These are phyloP conservation scores for Smittium mucronatum DNA, from an alignment of 371 early-diverging fungal genomes.

Conservation along the genomic window DNA sequence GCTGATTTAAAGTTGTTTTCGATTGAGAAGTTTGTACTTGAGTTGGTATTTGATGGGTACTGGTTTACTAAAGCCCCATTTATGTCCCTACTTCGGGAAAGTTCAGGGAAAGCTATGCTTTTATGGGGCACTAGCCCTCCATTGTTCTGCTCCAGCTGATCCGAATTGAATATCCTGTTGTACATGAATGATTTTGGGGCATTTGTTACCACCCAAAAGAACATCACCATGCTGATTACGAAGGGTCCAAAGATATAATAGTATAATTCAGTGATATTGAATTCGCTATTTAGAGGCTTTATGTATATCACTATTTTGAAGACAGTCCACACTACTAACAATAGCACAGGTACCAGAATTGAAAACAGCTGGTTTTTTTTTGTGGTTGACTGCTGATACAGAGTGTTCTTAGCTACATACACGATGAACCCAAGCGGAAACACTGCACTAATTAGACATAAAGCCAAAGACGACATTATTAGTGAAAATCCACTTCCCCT, in stretches of 20 bases:
- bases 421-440: neutral
- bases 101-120: neutral
- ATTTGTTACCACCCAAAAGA: slow-evolving; percentile 3
- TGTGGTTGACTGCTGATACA: neutral
- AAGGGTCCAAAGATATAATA: slow-evolving; percentile 3
- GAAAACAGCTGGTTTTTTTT: neutral
- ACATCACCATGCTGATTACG: neutral
- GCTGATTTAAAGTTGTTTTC: neutral
- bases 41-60: neutral
- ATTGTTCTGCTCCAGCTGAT: neutral
- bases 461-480: slow-evolving; percentile 7
- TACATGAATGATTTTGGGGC: slow-evolving; percentile 7
- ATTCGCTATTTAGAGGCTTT: neutral
- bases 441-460: neutral
- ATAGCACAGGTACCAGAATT: neutral
- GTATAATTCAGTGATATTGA: neutral
- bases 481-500: slow-evolving; percentile 4
- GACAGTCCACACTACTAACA: neutral
- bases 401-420: neutral
- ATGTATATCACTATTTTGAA: slow-evolving; percentile 4
- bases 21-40: neutral
- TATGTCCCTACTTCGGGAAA: neutral
- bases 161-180: neutral
- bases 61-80: neutral
- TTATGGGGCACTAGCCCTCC: neutral